A percentile compares a stretch with the other conserved stretches of the same genome.
phyloP scores from a whole-genome alignment of 1,139 yeast genomes.

The Saccharomycopsis hybrid region DNA sequence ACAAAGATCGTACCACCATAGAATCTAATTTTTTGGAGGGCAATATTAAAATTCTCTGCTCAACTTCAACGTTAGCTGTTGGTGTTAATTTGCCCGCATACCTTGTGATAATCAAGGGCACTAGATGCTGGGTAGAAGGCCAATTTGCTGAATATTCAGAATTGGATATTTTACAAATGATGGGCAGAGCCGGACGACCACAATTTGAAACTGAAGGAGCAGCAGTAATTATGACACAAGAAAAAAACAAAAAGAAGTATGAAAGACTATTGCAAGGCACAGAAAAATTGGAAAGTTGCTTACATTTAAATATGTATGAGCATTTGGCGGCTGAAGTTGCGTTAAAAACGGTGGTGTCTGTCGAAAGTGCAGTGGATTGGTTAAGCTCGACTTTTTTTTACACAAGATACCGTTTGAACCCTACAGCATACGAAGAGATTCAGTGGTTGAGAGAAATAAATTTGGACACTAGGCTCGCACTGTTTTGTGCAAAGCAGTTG shows the following conservation, averaged over 20 bases:
- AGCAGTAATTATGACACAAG: slow-evolving; percentile 48
- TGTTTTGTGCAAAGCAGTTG: slow-evolving; percentile 31
- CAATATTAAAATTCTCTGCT: slow-evolving; percentile 39
- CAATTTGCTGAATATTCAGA: slow-evolving; percentile 47
- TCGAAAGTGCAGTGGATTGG: slow-evolving; percentile 43
- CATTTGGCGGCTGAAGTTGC: slow-evolving; percentile 45
- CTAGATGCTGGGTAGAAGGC: slow-evolving; percentile 44
- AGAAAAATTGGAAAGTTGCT: slow-evolving; percentile 43
- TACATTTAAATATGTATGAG: slow-evolving; percentile 40
- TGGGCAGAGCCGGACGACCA: slow-evolving; percentile 57
- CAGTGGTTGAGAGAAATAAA: slow-evolving; percentile 22
- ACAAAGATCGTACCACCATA: slow-evolving; percentile 38
- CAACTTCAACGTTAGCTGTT: slow-evolving; percentile 55
- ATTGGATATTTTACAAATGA: slow-evolving; percentile 53
- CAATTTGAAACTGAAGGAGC: slow-evolving; percentile 47
- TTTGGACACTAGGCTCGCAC: slow-evolving; percentile 28
- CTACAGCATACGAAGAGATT: slow-evolving; percentile 32
- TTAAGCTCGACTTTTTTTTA: slow-evolving; percentile 46
- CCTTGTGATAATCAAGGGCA: slow-evolving; percentile 52
- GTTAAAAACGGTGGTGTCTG: slow-evolving; percentile 35
- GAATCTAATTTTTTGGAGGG: slow-evolving; percentile 42
- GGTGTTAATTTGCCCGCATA: slow-evolving; percentile 61
- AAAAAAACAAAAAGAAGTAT: slow-evolving; percentile 32
- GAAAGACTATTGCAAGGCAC: slow-evolving; percentile 38
- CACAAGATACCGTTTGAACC: slow-evolving; percentile 37